Evolutionary conservation across 1,139 yeast genomes (phyloP), one percentile per base, ranked within the genome.

Genomic region (Yamadazyma membranifaciens): DNA sequence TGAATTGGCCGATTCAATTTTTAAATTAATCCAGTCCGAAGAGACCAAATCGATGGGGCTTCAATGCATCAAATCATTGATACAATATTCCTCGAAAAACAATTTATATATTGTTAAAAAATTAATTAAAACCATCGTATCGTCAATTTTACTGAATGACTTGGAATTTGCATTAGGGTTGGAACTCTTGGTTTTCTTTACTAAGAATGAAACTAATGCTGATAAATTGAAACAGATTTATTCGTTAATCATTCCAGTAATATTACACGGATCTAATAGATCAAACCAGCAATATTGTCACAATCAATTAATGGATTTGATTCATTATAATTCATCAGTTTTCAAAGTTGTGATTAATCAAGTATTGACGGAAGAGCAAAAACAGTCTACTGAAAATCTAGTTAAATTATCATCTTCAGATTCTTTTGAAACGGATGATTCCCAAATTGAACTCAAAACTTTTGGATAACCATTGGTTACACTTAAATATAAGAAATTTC

Each of bases 61-160:
- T 5, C 85, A 79, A 47, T 77, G 88, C 37, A 65, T 83, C 32
- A 78, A 74, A 43, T 69, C 82, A 0, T 67, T 84, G 47, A 68
- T 85, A 31, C 70, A 67, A 16, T 59, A 75, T 13, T 61, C 71
- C 2, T 54, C 58, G 12, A 59, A 53, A 28, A 44, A 44, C 6
- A 65, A 46, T 51, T 58, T 48, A 43, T 58, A 47, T 13, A 57
- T 68, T n/a, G 50, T 67, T 13, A 54, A 51, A 13, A 38, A 50
- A 6, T 47, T 67, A 34, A 54, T 55, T 11, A 48, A 49, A 6
- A 48, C 45, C 3, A 16, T 43, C 1, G 37, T 45, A 10, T 40
- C 37, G 25, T 13, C 31, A 15, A 46, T 48, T 2, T 40, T 48
- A 2, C 37, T 38, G 3, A 46, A 43, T 3, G 35, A 38, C 3